Conservation (phyloP, 2,329 filamentous ascomycete genomes). For the Penicillium polonicum region DNA sequence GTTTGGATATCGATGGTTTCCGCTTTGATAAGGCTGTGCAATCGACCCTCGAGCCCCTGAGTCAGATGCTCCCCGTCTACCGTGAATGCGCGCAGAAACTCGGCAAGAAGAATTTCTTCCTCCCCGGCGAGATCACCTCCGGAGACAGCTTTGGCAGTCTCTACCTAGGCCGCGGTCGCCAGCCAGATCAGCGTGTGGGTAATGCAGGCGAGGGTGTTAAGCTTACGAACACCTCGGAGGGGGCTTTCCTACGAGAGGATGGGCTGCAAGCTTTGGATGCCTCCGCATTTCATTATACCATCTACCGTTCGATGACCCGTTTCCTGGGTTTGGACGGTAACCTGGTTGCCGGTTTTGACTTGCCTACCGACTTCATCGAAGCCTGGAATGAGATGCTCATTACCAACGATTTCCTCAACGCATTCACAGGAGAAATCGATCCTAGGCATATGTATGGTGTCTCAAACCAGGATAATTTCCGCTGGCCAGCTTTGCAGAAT, state of each 20-base stretch:
- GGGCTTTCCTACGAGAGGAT: conserved; percentile 53
- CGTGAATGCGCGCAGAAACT: conserved; percentile 56
- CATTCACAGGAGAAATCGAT: conserved; percentile 60
- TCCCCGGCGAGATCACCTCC: conserved; percentile 63
- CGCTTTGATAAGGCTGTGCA: conserved; percentile 66
- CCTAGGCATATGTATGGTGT: conserved; percentile 64
- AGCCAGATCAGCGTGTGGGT: conserved; percentile 51
- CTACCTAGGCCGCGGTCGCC: conserved; percentile 61
- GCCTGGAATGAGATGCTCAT: conserved; percentile 57
- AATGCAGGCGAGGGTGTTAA: conserved; percentile 45
- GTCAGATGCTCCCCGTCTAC: conserved; percentile 56
- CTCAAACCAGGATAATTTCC: conserved; percentile 65
- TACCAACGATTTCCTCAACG: conserved; percentile 60
- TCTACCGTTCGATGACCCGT: conserved; percentile 59
- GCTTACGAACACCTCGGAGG: conserved; percentile 45
- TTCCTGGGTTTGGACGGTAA: conserved; percentile 61
- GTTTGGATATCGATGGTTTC: conserved; percentile 64
- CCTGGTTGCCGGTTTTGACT: conserved; percentile 53
- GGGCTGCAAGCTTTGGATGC: conserved; percentile 57
- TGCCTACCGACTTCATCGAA: conserved; percentile 54
- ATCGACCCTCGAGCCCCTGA: conserved; percentile 61
- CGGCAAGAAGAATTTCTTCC: conserved; percentile 64
- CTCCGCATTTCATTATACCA: conserved; percentile 62
- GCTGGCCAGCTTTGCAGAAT: conserved; percentile 60
- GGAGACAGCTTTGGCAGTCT: conserved; percentile 61